These are phyloP conservation scores for Andrographis paniculata DNA, from an alignment of 305 asterid genomes.

Conservation along the genomic window DNA sequence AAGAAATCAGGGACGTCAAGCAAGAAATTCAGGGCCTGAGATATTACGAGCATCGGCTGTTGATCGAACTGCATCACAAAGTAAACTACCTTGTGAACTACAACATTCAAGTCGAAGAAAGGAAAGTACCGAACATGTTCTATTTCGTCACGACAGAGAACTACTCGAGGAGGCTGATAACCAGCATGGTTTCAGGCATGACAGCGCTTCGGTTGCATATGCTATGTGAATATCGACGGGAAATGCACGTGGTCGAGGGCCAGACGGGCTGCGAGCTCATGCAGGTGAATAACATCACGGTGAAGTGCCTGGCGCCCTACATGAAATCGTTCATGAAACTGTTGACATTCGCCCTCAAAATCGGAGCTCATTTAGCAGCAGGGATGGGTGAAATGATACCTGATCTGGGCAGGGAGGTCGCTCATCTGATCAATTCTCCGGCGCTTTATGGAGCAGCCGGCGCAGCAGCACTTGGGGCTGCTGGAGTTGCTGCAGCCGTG, in stretches of 20 bases:
- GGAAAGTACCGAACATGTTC: conserved; percentile 85
- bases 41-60: conserved; percentile 74
- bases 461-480: conserved; percentile 63
- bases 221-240: conserved; percentile 69
- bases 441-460: conserved; percentile 58
- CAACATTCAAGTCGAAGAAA: conserved; percentile 61
- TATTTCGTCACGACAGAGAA: conserved; percentile 63
- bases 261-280: conserved; percentile 81
- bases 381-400: conserved; percentile 97
- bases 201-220: conserved; percentile 62
- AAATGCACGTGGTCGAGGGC: conserved; percentile 84
- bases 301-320: conserved; percentile 62
- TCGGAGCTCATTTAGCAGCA: conserved; percentile 86
- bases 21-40: conserved; percentile 88
- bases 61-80: conserved; percentile 56
- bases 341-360: conserved; percentile 75
- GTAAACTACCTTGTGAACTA: conserved; percentile 72
- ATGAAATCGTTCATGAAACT: conserved; percentile 71
- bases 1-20: conserved; percentile 75
- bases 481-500: conserved; percentile 56
- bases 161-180: conserved; percentile 71
- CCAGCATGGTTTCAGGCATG: conserved; percentile 73
- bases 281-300: conserved; percentile 72
- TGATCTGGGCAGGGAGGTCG: conserved; percentile 76
- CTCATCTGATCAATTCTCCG: conserved; percentile 58